Evolutionary conservation across 139 green algal species (phyloP).

Genomic region (Marvania coccoides): DNA sequence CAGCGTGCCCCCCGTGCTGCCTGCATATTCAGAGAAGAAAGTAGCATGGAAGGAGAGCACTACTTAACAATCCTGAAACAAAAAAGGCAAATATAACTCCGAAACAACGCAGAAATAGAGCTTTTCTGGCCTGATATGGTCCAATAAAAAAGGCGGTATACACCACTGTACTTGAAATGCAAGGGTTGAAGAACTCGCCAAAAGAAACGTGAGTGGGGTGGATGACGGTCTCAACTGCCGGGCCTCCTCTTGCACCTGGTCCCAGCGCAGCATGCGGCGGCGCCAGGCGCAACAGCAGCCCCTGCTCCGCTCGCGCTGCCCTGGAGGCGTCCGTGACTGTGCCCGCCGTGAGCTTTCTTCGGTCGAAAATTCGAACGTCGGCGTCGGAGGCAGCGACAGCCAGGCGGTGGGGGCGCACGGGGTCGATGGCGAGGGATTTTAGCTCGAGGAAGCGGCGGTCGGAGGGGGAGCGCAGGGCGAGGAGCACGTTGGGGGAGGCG

Average conservation of each 20-base stretch:
- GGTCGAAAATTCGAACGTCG: slow-evolving; percentile 66
- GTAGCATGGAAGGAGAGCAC: too few relatives aligned
- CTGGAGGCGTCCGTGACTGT: neutral
- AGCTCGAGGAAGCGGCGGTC: slow-evolving; percentile 29
- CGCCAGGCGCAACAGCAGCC: slow-evolving; percentile 37
- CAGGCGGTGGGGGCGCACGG: slow-evolving; percentile 55
- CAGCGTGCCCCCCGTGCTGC: too few relatives aligned
- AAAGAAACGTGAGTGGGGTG: slow-evolving; percentile 64
- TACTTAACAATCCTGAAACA: too few relatives aligned
- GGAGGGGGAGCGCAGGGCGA: slow-evolving; percentile 13
- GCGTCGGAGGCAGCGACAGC: slow-evolving; percentile 60
- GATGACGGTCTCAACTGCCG: neutral
- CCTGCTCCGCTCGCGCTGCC: too few relatives aligned
- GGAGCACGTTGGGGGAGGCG: slow-evolving; percentile 44
- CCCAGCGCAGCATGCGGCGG: slow-evolving; percentile 32
- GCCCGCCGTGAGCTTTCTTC: slow-evolving; percentile 35
- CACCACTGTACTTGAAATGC: too few relatives aligned
- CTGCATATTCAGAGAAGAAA: too few relatives aligned
- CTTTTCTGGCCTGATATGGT: too few relatives aligned
- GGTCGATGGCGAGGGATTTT: slow-evolving; percentile 64
- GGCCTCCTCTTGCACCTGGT: neutral
- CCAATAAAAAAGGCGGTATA: too few relatives aligned
- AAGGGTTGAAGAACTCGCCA: too few relatives aligned
- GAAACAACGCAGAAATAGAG: too few relatives aligned
- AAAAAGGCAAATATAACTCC: too few relatives aligned